A percentile compares a stretch with the other conserved stretches of the same genome.
These are phyloP conservation scores for Fusarium incarnatum DNA, from an alignment of 2,329 filamentous ascomycete genomes.

Conservation along the genomic window DNA sequence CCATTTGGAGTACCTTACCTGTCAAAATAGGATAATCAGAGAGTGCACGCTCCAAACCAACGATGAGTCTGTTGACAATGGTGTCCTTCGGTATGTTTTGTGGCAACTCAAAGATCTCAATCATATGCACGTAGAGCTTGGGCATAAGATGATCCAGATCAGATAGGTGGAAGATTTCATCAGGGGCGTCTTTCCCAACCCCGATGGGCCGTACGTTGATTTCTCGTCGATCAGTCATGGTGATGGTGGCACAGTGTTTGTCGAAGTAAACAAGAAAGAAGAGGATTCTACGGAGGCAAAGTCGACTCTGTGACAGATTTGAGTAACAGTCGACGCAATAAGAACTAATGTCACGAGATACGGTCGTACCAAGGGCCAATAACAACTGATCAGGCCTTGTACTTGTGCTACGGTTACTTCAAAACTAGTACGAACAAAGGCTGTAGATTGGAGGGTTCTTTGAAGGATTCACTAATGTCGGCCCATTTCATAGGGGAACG, in stretches of 20 bases:
- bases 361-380: neutral
- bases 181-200: neutral
- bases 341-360: neutral
- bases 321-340: neutral
- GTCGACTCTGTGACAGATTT: neutral
- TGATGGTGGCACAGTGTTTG: too few species aligned
- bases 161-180: neutral
- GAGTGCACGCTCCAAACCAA: slow-evolving; percentile 16
- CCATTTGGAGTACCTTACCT: neutral
- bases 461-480: neutral
- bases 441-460: neutral
- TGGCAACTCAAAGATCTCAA: slow-evolving; percentile 23
- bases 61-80: slow-evolving; percentile 2
- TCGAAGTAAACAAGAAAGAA: neutral
- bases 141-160: slow-evolving; percentile 33
- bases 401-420: neutral
- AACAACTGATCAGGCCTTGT: neutral
- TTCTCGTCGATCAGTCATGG: neutral
- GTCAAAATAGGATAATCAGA: slow-evolving; percentile 16
- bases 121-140: slow-evolving; percentile 30
- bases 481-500: neutral
- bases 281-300: neutral
- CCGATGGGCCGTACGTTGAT: neutral
- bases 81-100: neutral
- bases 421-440: neutral